Percentiles rank a stretch among this genome's conserved stretches.
Conservation (phyloP, 345 rosid genomes). For the Syzygium grande region DNA sequence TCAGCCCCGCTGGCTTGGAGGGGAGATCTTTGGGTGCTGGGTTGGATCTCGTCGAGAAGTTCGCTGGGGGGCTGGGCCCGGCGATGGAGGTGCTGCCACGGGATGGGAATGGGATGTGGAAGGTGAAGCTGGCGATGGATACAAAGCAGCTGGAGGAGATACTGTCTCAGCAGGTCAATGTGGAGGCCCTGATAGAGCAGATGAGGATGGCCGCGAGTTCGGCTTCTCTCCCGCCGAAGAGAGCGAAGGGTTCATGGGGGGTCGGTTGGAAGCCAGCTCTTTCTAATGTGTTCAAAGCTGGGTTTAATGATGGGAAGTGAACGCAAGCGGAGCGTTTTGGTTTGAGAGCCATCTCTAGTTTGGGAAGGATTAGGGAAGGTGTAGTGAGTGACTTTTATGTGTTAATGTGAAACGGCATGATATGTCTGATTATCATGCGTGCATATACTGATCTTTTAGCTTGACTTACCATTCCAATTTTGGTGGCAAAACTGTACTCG, state of each 20-base stretch:
- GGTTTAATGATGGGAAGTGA: neutral
- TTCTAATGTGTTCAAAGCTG: slow-evolving; percentile 13
- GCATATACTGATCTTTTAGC: neutral
- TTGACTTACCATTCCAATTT: neutral
- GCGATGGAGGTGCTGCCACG: slow-evolving; percentile 44
- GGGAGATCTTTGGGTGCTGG: neutral
- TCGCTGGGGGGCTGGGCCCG: slow-evolving; percentile 8
- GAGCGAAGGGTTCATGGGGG: slow-evolving; percentile 15
- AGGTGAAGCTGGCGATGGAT: slow-evolving; percentile 56
- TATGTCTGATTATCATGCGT: neutral
- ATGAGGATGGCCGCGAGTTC: slow-evolving; percentile 55
- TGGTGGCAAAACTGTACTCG: neutral
- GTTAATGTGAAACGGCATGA: neutral
- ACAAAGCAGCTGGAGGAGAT: slow-evolving; percentile 59
- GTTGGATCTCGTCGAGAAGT: slow-evolving; percentile 5
- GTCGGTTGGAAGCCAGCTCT: slow-evolving; percentile 15
- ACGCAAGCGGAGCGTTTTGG: neutral
- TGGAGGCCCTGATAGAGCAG: slow-evolving; percentile 63
- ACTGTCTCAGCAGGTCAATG: slow-evolving; percentile 48
- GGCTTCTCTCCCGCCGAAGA: slow-evolving; percentile 5
- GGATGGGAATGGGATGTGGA: slow-evolving; percentile 59
- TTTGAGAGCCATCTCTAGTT: neutral
- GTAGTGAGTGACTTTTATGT: neutral
- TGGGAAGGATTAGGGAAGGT: neutral
- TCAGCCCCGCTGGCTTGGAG: neutral